Evolutionary conservation across 139 green algal species (phyloP), one percentile per base, ranked within the genome.

Genomic region (Chlamydomonas sp.): DNA sequence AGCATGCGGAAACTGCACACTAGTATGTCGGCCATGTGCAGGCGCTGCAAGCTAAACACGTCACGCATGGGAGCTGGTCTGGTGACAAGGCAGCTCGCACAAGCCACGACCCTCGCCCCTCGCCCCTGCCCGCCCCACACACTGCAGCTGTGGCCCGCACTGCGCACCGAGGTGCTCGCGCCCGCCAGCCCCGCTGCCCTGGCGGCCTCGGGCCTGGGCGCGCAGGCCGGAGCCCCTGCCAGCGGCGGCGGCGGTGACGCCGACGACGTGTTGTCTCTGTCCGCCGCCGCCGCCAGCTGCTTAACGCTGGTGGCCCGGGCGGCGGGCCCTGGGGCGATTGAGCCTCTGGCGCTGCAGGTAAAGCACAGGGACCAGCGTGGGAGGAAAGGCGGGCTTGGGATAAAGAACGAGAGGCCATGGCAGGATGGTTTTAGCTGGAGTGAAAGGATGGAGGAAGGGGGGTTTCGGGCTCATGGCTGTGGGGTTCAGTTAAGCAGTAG

Each of bases 81-180:
- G 31, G 31, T 49, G 31, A 49, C 31, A 49, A 49, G 31, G 31
- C 31, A 49, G 31, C 31, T 49, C 31, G 31, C 31, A 49, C 31
- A 49, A 49, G 31, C 31, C 31, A 49, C 31, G 31, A 49, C 31
- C 31, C 31, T 49, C 31, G 31, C 31, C 31, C 31, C 31, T 49
- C 31, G 31, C 31, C 31, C 31, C 31, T 0, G 31, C 31, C 31
- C 31, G 31, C 31, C 0, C 31, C 31, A 49, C 31, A 49, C 31
- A 49, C 57, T 15, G 83, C 84, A 88, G 84, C 58, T 88, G 18
- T 88, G 84, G 84, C 20, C 58, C 18, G 75, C 75, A 7, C 84
- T 88, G 1, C 84, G 84, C 4, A 6, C 16, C 0, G 75, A 83
- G 75, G 7, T 88, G 75, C 9, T 83, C 20, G 75, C 63, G 64